Evolutionary conservation across 768 basidiomycete species (phyloP), one percentile per base, ranked within the genome.

Genomic region (Lactifluus subvellereus): DNA sequence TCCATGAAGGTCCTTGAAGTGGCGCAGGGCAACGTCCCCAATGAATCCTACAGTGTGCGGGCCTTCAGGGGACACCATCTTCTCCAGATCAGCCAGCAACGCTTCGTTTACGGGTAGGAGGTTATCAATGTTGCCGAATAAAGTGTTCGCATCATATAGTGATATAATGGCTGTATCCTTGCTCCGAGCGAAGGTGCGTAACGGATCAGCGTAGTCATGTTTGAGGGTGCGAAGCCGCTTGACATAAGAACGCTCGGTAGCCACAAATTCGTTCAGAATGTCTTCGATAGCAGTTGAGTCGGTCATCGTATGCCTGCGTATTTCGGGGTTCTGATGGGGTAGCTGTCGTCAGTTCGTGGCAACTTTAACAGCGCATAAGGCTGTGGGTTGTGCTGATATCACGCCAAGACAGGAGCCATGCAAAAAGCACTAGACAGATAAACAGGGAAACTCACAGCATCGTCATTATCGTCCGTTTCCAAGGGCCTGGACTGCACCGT

Each of bases 111-210:
- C 89, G 1, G 87, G 87, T 3, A 98, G 74, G 22, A 99, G 80
- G 56, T 84, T 86, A 73, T 98, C 95, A 55, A 98, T 82, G 74
- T 99, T 98, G 59, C 91, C 92, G 68, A 99, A 98, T 27, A 99
- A 80, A 1, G 85, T 91, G 67, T 91, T 94, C 38, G 95, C 95
- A 72, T 98, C 91, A 72, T 96, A 98, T 22, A 84, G 75, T 1
- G 90, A 88, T 50, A 99, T 82, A 68, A 99, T 91, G 40, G 89
- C 85, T 0, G 91, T 94, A 62, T 88, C 87, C 71, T 91, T 90
- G 72, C 81, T 86, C 59, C 84, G 82, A 22, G 96, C 85, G 72
- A 95, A 99, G 49, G 82, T 82, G 42, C 94, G 85, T 32, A 99
- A 78, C 9, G 94, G 97, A 72, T 93, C 88, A 38, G 95, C 96